A percentile compares a stretch with the other conserved stretches of the same genome.
phyloP scores from a whole-genome alignment of 2,329 filamentous ascomycete genomes.

The Paraphoma chrysanthemicola region DNA sequence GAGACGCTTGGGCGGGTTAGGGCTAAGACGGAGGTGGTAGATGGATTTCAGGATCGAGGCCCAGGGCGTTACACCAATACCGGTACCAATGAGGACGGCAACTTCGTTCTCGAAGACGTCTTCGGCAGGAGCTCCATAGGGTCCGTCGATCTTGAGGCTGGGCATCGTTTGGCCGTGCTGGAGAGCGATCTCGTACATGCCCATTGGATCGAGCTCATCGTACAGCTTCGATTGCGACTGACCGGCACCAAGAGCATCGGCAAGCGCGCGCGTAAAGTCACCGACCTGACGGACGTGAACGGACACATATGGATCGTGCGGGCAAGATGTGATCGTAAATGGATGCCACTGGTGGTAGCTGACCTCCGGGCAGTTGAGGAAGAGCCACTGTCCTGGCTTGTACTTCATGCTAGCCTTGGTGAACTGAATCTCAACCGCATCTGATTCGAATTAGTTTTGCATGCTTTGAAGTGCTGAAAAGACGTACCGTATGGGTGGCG shows the following conservation, averaged over 20 bases:
- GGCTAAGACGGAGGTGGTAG: slow-evolving; percentile 90
- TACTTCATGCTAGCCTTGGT: slow-evolving; percentile 95
- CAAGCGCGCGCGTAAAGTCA: slow-evolving; percentile 93
- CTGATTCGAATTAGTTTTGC: slow-evolving; percentile 54
- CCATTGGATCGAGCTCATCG: slow-evolving; percentile 87
- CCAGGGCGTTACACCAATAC: slow-evolving; percentile 88
- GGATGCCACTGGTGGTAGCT: slow-evolving; percentile 96
- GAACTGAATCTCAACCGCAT: slow-evolving; percentile 97
- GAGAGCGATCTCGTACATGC: slow-evolving; percentile 97
- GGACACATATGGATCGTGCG: slow-evolving; percentile 92
- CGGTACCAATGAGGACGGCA: slow-evolving; percentile 82
- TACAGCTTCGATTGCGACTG: slow-evolving; percentile 87
- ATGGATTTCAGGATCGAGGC: slow-evolving; percentile 94
- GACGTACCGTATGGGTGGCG: slow-evolving; percentile 85
- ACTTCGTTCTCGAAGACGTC: slow-evolving; percentile 96
- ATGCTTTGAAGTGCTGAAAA: not conserved
- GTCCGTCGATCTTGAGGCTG: slow-evolving; percentile 85
- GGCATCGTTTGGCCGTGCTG: slow-evolving; percentile 95
- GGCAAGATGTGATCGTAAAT: slow-evolving; percentile 98
- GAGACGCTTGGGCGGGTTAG: slow-evolving; percentile 87
- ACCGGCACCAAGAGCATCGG: slow-evolving; percentile 92
- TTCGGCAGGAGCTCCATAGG: slow-evolving; percentile 95
- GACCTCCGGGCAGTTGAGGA: slow-evolving; percentile 89
- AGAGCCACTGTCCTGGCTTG: slow-evolving; percentile 98
- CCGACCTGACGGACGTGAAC: slow-evolving; percentile 96